Evolutionary conservation across 164 flowering plant genomes (phyloP), one percentile per base, ranked within the genome.

Genomic region (Macadamia integrifolia): DNA sequence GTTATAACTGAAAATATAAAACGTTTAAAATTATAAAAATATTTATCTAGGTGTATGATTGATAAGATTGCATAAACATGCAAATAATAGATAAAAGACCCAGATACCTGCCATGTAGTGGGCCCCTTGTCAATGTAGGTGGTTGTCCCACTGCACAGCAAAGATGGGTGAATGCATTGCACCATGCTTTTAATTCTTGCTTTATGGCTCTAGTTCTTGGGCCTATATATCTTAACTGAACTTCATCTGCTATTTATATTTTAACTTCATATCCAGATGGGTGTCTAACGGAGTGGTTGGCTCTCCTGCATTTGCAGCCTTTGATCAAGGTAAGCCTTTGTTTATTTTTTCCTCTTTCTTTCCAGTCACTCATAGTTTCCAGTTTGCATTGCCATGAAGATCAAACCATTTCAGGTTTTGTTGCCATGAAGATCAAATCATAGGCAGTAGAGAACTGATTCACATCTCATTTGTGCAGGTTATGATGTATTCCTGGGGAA

Each of bases 241-340:
- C 17, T 55, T 32, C 32, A 31, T 6, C 43, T 49, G 1, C 56
- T 59, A 48, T 48, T 66, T 53, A 50, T 67, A 10, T 56, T 64
- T 66, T 60, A 1, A 43, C 68, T 60, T 71, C 11, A 30, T 69
- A n/a, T 73, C 11, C 89, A 95, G 99, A 49, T 95, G 99, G 99
- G 96, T 95, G 44, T 90, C 96, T 58, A 95, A 95, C 83, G 99
- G 99, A 68, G 84, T 95, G 67, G 98, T 95, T 76, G 99, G 99
- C 60, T 92, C 97, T 78, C 99, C 99, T 72, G 98, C 97, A 57
- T 94, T 94, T 86, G 99, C 99, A 65, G 99, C 99, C 40, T 94
- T 74, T 73, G 99, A 95, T 83, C 93, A 92, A 87, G 99, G 99
- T 95, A 61, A 66, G 69, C 53, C 15, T 35, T 35, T 4, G 3